phyloP scores from a whole-genome alignment of 768 basidiomycete species.

The Termitomyces sp. region DNA sequence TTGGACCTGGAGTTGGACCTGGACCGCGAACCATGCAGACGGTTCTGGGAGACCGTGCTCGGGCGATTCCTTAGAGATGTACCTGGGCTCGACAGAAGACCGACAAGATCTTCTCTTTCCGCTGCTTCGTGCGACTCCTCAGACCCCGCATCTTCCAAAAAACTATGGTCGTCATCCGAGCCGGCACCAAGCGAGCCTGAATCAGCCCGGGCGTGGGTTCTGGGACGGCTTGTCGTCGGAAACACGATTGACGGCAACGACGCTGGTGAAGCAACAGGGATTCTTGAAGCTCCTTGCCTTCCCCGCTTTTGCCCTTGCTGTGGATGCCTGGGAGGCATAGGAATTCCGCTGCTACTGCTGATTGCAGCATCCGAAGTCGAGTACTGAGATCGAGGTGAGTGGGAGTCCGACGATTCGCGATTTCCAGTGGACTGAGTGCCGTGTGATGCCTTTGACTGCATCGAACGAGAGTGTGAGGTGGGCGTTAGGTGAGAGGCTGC shows the following conservation, averaged over 20 bases:
- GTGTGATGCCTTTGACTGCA: conserved; percentile 34
- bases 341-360: conserved; percentile 31
- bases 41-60: conserved; percentile 27
- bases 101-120: conserved; percentile 62
- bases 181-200: conserved; percentile 15
- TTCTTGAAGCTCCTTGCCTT: conserved; percentile 29
- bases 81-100: conserved; percentile 50
- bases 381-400: conserved; percentile 39
- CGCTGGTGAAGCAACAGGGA: conserved; percentile 25
- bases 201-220: conserved; percentile 11
- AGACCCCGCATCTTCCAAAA: conserved; percentile 36
- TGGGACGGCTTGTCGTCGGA: conserved; percentile 23
- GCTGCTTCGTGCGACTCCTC: conserved; percentile 56
- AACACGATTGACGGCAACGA: conserved; percentile 18
- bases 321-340: conserved; percentile 42
- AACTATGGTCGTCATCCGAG: conserved; percentile 24
- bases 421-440: conserved; percentile 64
- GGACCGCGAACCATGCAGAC: conserved; percentile 31
- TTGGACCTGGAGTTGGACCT: conserved; percentile 27
- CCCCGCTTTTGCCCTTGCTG: conserved; percentile 24
- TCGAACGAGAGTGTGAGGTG: conserved; percentile 25
- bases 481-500: conserved; percentile 37
- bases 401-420: conserved; percentile 57
- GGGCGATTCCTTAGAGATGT: conserved; percentile 42
- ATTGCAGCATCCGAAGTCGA: conserved; percentile 34